These are phyloP conservation scores for Linum usitatissimum DNA, from an alignment of 345 rosid species.

Conservation along the genomic window DNA sequence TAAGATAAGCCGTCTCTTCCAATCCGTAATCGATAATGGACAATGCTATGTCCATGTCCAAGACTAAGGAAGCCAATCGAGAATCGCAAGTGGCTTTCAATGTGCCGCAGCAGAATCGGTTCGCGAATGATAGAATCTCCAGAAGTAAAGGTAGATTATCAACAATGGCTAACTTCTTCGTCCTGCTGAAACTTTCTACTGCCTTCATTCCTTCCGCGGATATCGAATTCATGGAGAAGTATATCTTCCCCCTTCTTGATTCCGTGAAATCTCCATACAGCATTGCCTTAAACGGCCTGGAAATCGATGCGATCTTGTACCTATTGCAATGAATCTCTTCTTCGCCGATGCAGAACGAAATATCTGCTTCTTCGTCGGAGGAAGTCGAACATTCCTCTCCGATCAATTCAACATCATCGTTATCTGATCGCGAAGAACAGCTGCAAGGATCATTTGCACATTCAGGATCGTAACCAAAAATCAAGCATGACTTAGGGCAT, in stretches of 20 bases:
- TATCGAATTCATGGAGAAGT: constrained; percentile 57
- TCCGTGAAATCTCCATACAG: constrained; percentile 64
- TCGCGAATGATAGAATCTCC: constrained; percentile 74
- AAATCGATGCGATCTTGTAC: constrained; percentile 57
- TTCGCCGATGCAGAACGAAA: constrained; percentile 68
- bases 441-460: constrained; percentile 50
- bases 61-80: constrained; percentile 54
- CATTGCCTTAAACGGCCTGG: constrained; percentile 67
- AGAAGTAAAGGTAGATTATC: constrained; percentile 37
- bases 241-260: constrained; percentile 53
- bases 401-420: constrained; percentile 21
- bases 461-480: constrained; percentile 64
- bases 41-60: constrained; percentile 46
- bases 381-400: constrained; percentile 50
- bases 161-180: constrained; percentile 32
- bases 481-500: constrained; percentile 75
- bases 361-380: constrained; percentile 47
- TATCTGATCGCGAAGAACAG: constrained; percentile 27
- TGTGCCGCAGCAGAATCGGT: constrained; percentile 74
- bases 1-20: constrained; percentile 60
- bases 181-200: constrained; percentile 63
- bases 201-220: constrained; percentile 64
- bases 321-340: constrained; percentile 67
- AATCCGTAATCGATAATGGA: constrained; percentile 68
- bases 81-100: constrained; percentile 72